Evolutionary conservation across 495 filamentous ascomycete genomes (phyloP).

Genomic region (Massariosphaeria phaeospora): DNA sequence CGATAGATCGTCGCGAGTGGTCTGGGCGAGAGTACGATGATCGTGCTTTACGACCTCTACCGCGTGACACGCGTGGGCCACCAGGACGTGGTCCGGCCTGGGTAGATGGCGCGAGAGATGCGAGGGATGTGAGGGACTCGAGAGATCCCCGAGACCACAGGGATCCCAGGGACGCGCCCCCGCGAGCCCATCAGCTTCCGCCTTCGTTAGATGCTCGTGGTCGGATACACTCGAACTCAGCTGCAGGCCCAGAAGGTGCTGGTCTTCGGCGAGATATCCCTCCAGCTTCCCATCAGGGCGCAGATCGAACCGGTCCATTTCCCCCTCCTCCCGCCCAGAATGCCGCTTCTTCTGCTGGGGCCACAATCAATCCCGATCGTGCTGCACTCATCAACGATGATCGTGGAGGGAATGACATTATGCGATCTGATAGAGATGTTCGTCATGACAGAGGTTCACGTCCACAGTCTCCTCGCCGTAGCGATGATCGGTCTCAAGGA

Average conservation of each 20-base stretch:
- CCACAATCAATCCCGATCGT: slow-evolving; percentile 52
- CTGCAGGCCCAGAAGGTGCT: background rate
- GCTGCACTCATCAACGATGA: slow-evolving; percentile 48
- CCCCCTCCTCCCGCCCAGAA: too few species aligned
- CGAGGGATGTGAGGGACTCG: slow-evolving; percentile 13
- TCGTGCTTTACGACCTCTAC: slow-evolving; percentile 20
- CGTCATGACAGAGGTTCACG: slow-evolving; percentile 46
- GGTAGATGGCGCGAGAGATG: slow-evolving; percentile 12
- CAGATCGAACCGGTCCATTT: slow-evolving; percentile 15
- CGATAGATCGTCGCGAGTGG: slow-evolving; percentile 30
- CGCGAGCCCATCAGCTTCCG: slow-evolving; percentile 8
- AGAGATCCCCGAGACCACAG: slow-evolving; percentile 16
- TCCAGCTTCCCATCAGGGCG: background rate
- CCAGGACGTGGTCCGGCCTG: slow-evolving; percentile 10
- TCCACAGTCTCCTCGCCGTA: slow-evolving; percentile 49
- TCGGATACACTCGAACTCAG: slow-evolving; percentile 16
- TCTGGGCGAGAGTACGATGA: slow-evolving; percentile 26
- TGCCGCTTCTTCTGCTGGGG: slow-evolving; percentile 29
- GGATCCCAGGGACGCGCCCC: slow-evolving; percentile 12
- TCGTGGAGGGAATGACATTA: slow-evolving; percentile 22
- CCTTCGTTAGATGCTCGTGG: slow-evolving; percentile 9
- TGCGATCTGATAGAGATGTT: slow-evolving; percentile 42
- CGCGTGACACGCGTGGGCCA: slow-evolving; percentile 25
- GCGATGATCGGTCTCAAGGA: slow-evolving; percentile 39
- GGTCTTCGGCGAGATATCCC: slow-evolving; percentile 19